Percentiles rank a stretch among this genome's conserved stretches.
Evolutionary conservation across 306 rosid species (phyloP).

Genomic region (Sophora flavescens): DNA sequence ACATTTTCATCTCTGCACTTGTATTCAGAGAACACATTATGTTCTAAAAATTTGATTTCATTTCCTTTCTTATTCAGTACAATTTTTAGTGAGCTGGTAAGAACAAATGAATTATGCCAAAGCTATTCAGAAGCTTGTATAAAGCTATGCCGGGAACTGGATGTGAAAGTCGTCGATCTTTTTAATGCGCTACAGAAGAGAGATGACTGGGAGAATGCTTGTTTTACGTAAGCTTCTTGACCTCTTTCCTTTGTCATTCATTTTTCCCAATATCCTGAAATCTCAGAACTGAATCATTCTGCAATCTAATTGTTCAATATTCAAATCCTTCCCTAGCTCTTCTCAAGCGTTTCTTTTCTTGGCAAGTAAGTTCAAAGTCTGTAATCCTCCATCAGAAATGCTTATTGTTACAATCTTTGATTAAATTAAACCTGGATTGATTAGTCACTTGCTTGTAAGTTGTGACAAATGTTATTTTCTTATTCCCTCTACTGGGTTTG

Average conservation of each 20-base stretch:
- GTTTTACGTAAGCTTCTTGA: constrained; percentile 76
- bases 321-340: constrained; percentile 8
- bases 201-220: constrained; percentile 73
- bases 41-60: constrained; percentile 33
- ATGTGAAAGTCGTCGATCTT: constrained; percentile 77
- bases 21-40: not conserved
- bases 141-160: constrained; percentile 79
- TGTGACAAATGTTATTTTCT: too few species aligned
- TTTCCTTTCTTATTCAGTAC: constrained; percentile 53
- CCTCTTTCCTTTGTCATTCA: constrained; percentile 4
- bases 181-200: constrained; percentile 72
- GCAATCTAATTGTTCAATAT: constrained; percentile 23
- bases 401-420: constrained; percentile 36
- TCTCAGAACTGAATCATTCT: constrained; percentile 27
- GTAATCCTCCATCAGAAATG: constrained; percentile 14
- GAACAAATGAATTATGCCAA: constrained; percentile 87
- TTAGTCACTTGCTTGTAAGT: too few species aligned
- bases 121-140: constrained; percentile 86
- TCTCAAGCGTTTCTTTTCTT: not conserved
- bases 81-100: constrained; percentile 70
- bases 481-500: too few species aligned
- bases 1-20: constrained; percentile 21
- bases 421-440: too few species aligned
- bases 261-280: constrained; percentile 16
- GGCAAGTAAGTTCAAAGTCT: constrained; percentile 27